Conservation (phyloP, 306 rosid species). For the Inga laurina region DNA sequence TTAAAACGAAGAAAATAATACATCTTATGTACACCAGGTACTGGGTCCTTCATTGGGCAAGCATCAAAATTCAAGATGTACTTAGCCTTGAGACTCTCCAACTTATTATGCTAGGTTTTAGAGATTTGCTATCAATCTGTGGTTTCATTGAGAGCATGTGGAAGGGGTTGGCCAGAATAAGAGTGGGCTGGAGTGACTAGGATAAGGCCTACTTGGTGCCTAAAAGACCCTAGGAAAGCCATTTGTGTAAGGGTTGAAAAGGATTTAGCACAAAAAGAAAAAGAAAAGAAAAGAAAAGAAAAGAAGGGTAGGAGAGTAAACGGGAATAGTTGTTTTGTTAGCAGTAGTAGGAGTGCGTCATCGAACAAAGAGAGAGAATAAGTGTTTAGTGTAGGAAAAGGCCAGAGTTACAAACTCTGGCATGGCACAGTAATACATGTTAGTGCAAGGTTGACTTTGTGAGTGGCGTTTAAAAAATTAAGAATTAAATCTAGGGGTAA, state of each 20-base stretch:
- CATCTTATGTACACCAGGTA: background rate
- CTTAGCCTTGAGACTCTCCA: background rate
- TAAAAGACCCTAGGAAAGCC: background rate
- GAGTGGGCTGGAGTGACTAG: background rate
- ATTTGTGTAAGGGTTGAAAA: background rate
- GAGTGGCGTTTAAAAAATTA: background rate
- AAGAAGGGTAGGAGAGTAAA: background rate
- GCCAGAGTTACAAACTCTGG: background rate
- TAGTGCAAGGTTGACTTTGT: background rate
- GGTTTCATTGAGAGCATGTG: background rate
- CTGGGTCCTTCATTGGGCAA: background rate
- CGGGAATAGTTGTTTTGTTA: background rate
- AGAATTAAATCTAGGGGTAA: background rate
- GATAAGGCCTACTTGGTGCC: background rate
- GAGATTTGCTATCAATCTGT: background rate
- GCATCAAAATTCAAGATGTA: background rate
- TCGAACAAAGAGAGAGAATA: background rate
- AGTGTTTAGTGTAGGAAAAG: background rate
- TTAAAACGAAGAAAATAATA: background rate
- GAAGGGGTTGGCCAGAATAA: background rate
- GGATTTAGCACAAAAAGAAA: background rate
- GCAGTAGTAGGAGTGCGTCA: background rate
- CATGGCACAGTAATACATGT: background rate
- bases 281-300: background rate
- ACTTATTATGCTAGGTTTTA: background rate